Conservation (phyloP, 202 grass and related monocot genomes). For the Miscanthus sacchariflorus region DNA sequence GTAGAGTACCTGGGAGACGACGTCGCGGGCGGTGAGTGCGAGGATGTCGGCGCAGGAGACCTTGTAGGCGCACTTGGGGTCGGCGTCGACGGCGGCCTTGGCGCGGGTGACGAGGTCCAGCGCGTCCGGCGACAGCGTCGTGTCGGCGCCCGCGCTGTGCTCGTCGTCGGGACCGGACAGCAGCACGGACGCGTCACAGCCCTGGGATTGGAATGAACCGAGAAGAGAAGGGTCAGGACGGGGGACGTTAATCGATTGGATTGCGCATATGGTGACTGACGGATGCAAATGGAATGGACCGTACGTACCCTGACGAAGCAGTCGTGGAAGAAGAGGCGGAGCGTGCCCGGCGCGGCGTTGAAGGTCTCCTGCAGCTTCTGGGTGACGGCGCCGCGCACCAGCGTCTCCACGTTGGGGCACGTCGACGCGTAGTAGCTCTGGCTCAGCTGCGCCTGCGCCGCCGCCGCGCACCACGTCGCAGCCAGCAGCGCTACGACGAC, state of each 20-base stretch:
- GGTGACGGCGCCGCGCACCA: constrained; percentile 64
- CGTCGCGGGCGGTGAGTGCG: constrained; percentile 75
- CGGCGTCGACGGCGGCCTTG: constrained; percentile 78
- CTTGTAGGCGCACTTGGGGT: constrained; percentile 59
- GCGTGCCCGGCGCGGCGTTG: constrained; percentile 76
- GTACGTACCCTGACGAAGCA: constrained; percentile 80
- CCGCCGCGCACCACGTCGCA: constrained; percentile 16
- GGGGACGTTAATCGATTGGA: neutral
- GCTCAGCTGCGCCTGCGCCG: constrained; percentile 50
- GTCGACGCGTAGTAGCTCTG: constrained; percentile 69
- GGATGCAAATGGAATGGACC: neutral
- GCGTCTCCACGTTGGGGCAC: constrained; percentile 76
- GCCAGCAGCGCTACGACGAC: neutral
- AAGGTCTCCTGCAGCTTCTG: constrained; percentile 72
- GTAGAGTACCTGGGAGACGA: constrained; percentile 63
- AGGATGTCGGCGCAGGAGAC: constrained; percentile 93
- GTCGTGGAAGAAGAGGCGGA: constrained; percentile 98
- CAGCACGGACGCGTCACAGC: constrained; percentile 83
- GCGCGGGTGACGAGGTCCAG: constrained; percentile 64
- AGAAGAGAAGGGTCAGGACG: neutral
- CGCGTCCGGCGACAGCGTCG: constrained; percentile 66
- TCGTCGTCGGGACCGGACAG: constrained; percentile 59
- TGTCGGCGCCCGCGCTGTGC: constrained; percentile 62
- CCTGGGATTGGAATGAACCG: constrained; percentile 37
- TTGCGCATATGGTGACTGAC: neutral